Conservation (phyloP, 179 eudicot genomes). For the Spinacia oleracea region DNA sequence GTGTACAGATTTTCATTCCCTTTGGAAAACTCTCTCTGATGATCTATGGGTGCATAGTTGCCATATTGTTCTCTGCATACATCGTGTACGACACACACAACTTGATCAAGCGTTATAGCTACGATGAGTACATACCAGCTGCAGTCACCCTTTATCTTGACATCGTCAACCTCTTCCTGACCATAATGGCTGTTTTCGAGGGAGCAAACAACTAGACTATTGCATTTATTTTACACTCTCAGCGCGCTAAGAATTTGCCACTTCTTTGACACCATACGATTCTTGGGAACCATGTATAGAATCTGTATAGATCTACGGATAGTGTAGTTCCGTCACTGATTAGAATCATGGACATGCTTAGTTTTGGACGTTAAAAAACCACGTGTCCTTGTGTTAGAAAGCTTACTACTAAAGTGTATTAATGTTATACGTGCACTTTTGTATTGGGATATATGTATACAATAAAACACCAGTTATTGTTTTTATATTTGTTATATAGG, state of each 20-base stretch:
- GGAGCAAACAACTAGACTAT: constrained; percentile 24
- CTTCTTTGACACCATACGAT: not conserved
- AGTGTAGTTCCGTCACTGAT: not conserved
- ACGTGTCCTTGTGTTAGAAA: not conserved
- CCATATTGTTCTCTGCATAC: constrained; percentile 53
- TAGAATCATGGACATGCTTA: not conserved
- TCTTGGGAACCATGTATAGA: not conserved
- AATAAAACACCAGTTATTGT: too few relatives aligned
- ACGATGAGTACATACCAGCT: constrained; percentile 61
- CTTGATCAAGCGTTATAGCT: constrained; percentile 53
- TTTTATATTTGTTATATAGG: too few relatives aligned
- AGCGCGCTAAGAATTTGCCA: not conserved
- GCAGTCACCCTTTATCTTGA: too few relatives aligned
- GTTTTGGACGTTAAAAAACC: not conserved
- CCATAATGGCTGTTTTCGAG: constrained; percentile 31
- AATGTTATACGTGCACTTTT: too few relatives aligned
- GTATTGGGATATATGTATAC: too few relatives aligned
- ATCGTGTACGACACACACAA: constrained; percentile 63
- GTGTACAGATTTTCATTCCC: constrained; percentile 42
- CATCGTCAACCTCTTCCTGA: constrained; percentile 55
- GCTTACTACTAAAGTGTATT: not conserved
- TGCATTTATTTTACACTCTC: not conserved
- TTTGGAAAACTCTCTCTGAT: constrained; percentile 40
- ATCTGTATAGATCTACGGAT: not conserved
- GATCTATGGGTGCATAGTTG: constrained; percentile 46